Percentiles rank a stretch among this genome's conserved stretches.
These are phyloP conservation scores for Erythrobasidium hasegawianum DNA, from an alignment of 1,284 basidiomycete species.

Conservation along the genomic window DNA sequence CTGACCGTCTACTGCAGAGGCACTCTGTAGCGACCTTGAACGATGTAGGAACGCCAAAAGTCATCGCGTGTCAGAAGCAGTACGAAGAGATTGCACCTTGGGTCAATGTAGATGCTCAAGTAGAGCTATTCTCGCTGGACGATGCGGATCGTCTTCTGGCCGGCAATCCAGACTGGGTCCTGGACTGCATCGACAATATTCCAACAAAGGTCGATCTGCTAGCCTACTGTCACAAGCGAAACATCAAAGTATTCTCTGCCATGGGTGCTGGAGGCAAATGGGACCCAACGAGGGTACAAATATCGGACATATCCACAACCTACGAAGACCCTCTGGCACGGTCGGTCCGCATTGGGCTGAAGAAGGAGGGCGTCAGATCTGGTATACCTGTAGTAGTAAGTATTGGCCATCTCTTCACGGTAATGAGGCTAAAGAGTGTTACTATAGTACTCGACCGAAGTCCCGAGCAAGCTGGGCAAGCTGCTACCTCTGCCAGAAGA, in stretches of 20 bases:
- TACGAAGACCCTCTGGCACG: constrained; percentile 93
- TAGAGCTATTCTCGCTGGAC: constrained; percentile 73
- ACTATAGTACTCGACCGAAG: constrained; percentile 78
- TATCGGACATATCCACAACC: constrained; percentile 75
- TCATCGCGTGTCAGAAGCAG: constrained; percentile 69
- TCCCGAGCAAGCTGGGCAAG: constrained; percentile 74
- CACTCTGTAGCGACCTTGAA: constrained; percentile 87
- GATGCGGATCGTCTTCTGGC: constrained; percentile 63
- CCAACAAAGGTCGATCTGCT: constrained; percentile 63
- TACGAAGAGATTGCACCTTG: constrained; percentile 65
- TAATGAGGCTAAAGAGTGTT: background rate
- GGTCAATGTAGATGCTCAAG: constrained; percentile 72
- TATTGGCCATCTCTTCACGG: background rate
- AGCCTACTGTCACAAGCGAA: constrained; percentile 59
- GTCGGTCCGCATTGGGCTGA: constrained; percentile 73
- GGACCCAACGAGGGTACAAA: constrained; percentile 92
- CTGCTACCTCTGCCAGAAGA: constrained; percentile 86
- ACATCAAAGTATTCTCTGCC: constrained; percentile 85
- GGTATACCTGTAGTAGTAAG: constrained; percentile 46
- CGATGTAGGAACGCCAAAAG: constrained; percentile 94
- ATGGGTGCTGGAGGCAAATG: constrained; percentile 98
- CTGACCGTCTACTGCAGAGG: constrained; percentile 49
- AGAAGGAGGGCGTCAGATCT: constrained; percentile 39
- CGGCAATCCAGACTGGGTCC: constrained; percentile 76
- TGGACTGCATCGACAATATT: constrained; percentile 96